Conservation (phyloP, 192 early-diverging fungal genomes). For the Backusella westeae region DNA sequence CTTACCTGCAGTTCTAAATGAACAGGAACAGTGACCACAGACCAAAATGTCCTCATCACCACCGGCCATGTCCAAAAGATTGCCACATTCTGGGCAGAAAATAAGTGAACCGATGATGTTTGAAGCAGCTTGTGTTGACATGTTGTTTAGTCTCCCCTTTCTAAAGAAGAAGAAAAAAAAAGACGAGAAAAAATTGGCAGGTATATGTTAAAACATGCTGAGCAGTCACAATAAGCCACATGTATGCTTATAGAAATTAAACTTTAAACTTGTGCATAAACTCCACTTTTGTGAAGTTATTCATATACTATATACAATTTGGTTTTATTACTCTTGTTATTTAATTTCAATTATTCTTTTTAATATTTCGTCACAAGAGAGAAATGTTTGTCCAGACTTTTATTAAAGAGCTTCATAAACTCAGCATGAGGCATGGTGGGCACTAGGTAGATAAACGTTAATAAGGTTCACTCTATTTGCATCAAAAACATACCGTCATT, state of each 20-base stretch:
- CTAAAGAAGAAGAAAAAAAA: not conserved
- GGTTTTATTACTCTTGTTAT: too few relatives aligned
- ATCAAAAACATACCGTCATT: too few relatives aligned
- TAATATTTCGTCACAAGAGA: too few relatives aligned
- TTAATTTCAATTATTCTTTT: too few relatives aligned
- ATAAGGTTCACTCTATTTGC: too few relatives aligned
- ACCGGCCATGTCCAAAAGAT: constrained; percentile 84
- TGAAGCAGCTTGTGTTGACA: constrained; percentile 15
- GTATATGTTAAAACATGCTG: not conserved
- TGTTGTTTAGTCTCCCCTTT: not conserved
- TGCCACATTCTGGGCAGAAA: constrained; percentile 90
- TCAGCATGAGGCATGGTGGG: not conserved
- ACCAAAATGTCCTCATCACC: constrained; percentile 74
- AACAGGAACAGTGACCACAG: constrained; percentile 79
- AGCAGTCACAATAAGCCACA: constrained; percentile 6
- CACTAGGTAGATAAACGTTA: not conserved
- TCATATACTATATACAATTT: not conserved
- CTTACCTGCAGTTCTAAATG: constrained; percentile 58
- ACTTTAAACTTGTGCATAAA: not conserved
- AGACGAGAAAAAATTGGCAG: not conserved
- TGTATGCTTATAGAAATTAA: not conserved
- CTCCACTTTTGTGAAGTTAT: not conserved
- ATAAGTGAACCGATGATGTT: constrained; percentile 69
- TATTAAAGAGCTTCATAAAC: not conserved
- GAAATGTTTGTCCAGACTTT: not conserved